phyloP scores from a whole-genome alignment of 192 early-diverging fungal species.

The Lobulomyces angularis region DNA sequence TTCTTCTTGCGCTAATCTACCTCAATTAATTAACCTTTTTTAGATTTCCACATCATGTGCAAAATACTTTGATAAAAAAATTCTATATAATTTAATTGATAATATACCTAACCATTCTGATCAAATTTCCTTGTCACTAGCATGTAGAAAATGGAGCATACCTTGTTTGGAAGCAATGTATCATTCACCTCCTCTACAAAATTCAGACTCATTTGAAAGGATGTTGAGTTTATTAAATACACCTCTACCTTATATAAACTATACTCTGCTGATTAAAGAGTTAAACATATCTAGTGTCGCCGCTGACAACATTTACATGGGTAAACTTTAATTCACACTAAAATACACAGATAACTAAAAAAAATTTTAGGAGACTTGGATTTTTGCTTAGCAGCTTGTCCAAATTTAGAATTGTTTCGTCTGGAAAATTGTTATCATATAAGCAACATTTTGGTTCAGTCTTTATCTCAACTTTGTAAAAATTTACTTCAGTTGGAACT shows the following conservation, averaged over 20 bases:
- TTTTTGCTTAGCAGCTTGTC: constrained; percentile 15
- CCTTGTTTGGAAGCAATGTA: constrained; percentile 25
- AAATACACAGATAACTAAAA: too few species aligned
- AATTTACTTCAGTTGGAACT: constrained; percentile 29
- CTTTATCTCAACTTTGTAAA: constrained; percentile 19
- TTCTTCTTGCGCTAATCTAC: too few species aligned
- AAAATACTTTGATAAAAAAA: too few species aligned
- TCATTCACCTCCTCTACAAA: constrained; percentile 23
- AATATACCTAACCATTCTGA: constrained; percentile 12
- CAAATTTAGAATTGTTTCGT: constrained; percentile 22
- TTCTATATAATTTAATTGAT: too few species aligned
- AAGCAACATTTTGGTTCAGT: constrained; percentile 31
- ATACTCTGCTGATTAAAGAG: constrained; percentile 28
- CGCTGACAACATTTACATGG: constrained; percentile 41
- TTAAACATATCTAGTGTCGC: constrained; percentile 31
- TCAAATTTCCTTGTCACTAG: constrained; percentile 13
- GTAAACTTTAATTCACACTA: too few species aligned
- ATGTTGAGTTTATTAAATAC: constrained; percentile 22
- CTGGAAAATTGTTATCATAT: constrained; percentile 42
- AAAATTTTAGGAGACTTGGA: too few species aligned
- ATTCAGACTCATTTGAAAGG: constrained; percentile 28
- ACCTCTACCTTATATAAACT: constrained; percentile 15
- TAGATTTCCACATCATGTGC: too few species aligned
- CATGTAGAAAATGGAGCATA: constrained; percentile 21
- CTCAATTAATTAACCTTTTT: too few species aligned